Evolutionary conservation across 208 protist genomes (phyloP).

Genomic region (Strigomonas galati): DNA sequence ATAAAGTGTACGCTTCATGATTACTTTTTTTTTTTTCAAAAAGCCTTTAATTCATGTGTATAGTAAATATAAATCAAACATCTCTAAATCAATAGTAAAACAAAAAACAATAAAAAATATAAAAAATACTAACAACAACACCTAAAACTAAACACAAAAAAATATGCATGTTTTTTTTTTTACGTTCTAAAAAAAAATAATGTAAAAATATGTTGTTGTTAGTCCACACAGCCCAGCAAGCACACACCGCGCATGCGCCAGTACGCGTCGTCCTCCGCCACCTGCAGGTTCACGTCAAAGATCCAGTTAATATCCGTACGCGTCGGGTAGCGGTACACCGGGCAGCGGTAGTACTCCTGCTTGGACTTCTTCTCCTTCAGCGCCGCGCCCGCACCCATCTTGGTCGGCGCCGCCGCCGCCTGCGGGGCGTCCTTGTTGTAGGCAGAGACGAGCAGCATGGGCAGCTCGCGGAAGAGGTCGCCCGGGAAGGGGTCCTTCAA

Average conservation of each 20-base stretch:
- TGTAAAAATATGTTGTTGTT: slow-evolving; percentile 17
- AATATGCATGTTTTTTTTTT: slow-evolving; percentile 7
- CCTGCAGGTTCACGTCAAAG: slow-evolving; percentile 94
- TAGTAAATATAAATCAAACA: neutral
- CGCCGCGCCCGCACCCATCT: slow-evolving; percentile 39
- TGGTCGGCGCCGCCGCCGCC: slow-evolving; percentile 42
- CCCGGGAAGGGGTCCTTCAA: slow-evolving; percentile 94
- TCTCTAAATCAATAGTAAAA: neutral
- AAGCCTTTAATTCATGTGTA: neutral
- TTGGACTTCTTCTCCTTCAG: slow-evolving; percentile 85
- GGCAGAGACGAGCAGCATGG: slow-evolving; percentile 95
- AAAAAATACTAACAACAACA: neutral
- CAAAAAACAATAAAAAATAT: neutral
- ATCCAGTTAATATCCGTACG: slow-evolving; percentile 97
- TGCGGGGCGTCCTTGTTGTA: slow-evolving; percentile 83
- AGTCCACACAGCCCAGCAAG: slow-evolving; percentile 84
- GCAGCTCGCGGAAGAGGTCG: slow-evolving; percentile 94
- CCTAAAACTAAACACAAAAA: neutral
- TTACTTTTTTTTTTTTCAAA: slow-evolving; percentile 1
- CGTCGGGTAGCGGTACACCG: slow-evolving; percentile 96
- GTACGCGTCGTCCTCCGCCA: slow-evolving; percentile 92
- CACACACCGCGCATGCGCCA: slow-evolving; percentile 97
- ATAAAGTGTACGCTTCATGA: too few species aligned
- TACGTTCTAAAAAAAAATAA: neutral
- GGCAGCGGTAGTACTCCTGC: slow-evolving; percentile 96